Evolutionary conservation across 2,329 filamentous ascomycete species (phyloP), one percentile per base, ranked within the genome.

Genomic region (Cladosporium halotolerans): DNA sequence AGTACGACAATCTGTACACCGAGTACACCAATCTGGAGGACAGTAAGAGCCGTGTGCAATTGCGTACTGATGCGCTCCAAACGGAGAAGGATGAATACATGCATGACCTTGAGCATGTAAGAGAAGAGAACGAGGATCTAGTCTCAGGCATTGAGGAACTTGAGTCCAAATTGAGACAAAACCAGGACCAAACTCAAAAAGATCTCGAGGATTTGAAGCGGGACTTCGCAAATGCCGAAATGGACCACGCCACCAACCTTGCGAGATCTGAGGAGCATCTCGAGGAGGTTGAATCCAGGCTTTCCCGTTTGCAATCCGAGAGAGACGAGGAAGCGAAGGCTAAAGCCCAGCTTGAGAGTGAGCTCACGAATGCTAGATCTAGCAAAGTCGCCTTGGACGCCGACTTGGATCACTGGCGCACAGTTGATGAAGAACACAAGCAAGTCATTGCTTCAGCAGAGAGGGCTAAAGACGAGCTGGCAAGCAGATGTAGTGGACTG

Each of bases 211-310:
- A 63, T 2, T 59, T 72, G 18, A 69, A 71, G 11, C 57, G 68
- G 2, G 70, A 69, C 8, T 74, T 70, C 48, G 73, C 77, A 11
- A 71, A 75, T 39, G 63, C 65, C 4, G 73, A 80, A 42, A 57
- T 79, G 3, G 69, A 72, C 32, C 63, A 73, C 19, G 67, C 72
- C 18, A 70, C 74, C 38, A 68, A 63, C 7, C 54, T 73, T 4
- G 73, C 73, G 1, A 70, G 70, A 16, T 36, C 38, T 16, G 51
- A 53, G 33, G 51, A 53, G 44, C 51, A 41, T 11, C 7, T 38
- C 13, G 43, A 49, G 4, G 45, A 49, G 23, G 32, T 54, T 14
- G 41, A 45, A 33, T 13, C 39, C 11, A 48, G 49, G 45, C 9
- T 54, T 5, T 6, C 32, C 18, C 10, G 6, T 3, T 7, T 39